Conservation (phyloP, 73 alveolate species). For the Paraurostyla sp. region DNA sequence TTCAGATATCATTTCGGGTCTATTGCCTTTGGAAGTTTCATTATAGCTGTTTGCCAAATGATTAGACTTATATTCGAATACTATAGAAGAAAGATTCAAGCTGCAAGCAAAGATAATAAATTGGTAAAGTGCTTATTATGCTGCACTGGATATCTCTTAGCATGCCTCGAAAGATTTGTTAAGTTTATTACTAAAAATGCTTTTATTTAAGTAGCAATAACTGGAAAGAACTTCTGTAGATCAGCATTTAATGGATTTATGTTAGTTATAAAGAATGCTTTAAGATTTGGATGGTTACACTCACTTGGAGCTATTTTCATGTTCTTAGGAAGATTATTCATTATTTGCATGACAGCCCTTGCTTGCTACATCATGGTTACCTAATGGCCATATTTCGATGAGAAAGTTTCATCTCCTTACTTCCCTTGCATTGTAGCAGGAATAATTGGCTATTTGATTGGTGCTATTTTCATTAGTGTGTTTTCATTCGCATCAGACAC, state of each 20-base stretch:
- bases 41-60: constrained; percentile 95
- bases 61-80: constrained; percentile 91
- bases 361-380: constrained; percentile 89
- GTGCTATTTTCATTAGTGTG: constrained; percentile 86
- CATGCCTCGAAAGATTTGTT: constrained; percentile 95
- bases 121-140: constrained; percentile 89
- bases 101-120: constrained; percentile 84
- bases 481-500: constrained; percentile 91
- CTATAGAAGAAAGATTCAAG: constrained; percentile 84
- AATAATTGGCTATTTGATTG: constrained; percentile 80
- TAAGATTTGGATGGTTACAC: constrained; percentile 93
- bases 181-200: constrained; percentile 97
- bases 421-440: constrained; percentile 85
- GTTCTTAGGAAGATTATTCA: constrained; percentile 91
- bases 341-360: constrained; percentile 85
- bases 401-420: constrained; percentile 86
- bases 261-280: constrained; percentile 93
- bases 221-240: constrained; percentile 94
- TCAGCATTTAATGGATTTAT: constrained; percentile 98
- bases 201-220: constrained; percentile 95
- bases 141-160: constrained; percentile 89
- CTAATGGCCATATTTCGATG: constrained; percentile 50
- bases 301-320: constrained; percentile 95
- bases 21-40: constrained; percentile 96
- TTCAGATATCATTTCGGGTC: constrained; percentile 98